Percentiles rank a stretch among this genome's conserved stretches.
These are phyloP conservation scores for Juncus inflexus DNA, from an alignment of 176 grass and related monocot species.

Conservation along the genomic window DNA sequence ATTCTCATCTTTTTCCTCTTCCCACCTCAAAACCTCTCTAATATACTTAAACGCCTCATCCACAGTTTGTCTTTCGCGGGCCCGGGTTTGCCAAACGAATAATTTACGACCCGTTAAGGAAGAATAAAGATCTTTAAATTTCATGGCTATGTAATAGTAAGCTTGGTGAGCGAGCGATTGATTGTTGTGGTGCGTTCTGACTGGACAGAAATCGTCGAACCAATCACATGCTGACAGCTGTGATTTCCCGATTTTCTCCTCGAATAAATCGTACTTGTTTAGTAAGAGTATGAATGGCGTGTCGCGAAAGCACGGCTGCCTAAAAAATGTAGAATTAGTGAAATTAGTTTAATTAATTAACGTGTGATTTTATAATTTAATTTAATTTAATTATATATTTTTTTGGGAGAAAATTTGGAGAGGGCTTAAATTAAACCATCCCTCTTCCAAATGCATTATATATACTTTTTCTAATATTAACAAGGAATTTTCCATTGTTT, in stretches of 20 bases:
- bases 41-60: conserved; percentile 84
- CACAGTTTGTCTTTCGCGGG: conserved; percentile 48
- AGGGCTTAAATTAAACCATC: not conserved
- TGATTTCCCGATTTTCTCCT: conserved; percentile 62
- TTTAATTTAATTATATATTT: too few relatives aligned
- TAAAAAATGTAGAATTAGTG: conserved; percentile 18
- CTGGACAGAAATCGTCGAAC: conserved; percentile 73
- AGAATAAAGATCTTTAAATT: conserved; percentile 79
- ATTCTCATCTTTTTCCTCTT: conserved; percentile 62
- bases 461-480: too few relatives aligned
- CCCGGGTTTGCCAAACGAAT: conserved; percentile 83
- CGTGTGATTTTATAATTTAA: not conserved
- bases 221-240: conserved; percentile 60
- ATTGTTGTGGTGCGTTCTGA: conserved; percentile 70
- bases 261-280: conserved; percentile 89
- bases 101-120: conserved; percentile 54
- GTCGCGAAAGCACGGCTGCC: conserved; percentile 70
- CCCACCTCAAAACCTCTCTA: conserved; percentile 81
- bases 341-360: conserved; percentile 4
- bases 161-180: conserved; percentile 86
- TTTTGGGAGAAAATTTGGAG: too few relatives aligned
- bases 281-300: conserved; percentile 84
- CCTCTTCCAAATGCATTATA: too few relatives aligned
- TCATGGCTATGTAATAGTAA: conserved; percentile 81
- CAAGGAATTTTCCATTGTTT: too few relatives aligned